These are phyloP conservation scores for Ceratobasidium sp. DNA, from an alignment of 1,284 basidiomycete species.

Conservation along the genomic window DNA sequence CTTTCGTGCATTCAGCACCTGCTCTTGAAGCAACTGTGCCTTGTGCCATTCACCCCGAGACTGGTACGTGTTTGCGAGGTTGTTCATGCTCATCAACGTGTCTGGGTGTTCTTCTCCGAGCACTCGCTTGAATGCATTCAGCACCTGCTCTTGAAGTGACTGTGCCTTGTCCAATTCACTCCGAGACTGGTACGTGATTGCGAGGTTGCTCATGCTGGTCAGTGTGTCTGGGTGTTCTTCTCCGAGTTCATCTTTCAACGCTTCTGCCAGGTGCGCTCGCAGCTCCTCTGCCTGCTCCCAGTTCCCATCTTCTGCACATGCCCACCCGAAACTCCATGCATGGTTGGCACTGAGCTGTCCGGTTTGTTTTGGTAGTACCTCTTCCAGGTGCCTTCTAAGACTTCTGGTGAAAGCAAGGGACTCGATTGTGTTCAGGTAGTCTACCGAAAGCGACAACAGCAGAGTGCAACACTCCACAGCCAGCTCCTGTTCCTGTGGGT, in stretches of 20 bases:
- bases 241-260: neutral
- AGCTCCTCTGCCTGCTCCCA: constrained; percentile 14
- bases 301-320: neutral
- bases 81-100: too few species aligned
- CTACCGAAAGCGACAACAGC: neutral
- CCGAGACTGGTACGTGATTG: neutral
- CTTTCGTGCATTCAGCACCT: too few species aligned
- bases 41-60: neutral
- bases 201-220: neutral
- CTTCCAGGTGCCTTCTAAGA: too few species aligned
- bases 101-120: too few species aligned
- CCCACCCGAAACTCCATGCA: neutral
- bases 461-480: neutral
- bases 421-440: neutral
- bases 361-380: neutral
- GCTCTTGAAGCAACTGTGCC: too few species aligned
- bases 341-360: neutral
- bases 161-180: neutral
- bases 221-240: constrained; percentile 1
- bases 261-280: neutral
- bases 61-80: neutral
- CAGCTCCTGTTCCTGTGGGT: neutral
- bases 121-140: too few species aligned
- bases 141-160: neutral
- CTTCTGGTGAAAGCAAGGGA: neutral